Percentiles rank a stretch among this genome's conserved stretches.
Evolutionary conservation across 345 rosid species (phyloP).

Genomic region (Populus pruinosa): DNA sequence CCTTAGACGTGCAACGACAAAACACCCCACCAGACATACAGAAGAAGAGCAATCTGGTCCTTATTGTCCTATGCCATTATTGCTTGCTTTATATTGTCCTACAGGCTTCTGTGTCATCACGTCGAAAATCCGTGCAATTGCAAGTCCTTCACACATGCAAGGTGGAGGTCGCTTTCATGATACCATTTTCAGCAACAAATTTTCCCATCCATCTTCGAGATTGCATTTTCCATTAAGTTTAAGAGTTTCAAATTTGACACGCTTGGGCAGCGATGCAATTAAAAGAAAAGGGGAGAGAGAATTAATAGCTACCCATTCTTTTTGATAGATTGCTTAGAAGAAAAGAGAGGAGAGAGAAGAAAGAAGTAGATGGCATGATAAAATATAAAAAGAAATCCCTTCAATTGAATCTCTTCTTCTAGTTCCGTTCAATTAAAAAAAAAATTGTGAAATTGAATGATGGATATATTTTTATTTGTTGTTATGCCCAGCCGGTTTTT

Average conservation of each 20-base stretch:
- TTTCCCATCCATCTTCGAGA: not conserved
- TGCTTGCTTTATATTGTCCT: not conserved
- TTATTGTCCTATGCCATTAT: not conserved
- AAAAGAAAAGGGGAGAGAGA: too few relatives aligned
- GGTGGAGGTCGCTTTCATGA: not conserved
- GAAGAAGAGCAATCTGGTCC: not conserved
- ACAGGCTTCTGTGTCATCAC: not conserved
- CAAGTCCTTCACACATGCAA: not conserved
- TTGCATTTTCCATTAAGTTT: not conserved
- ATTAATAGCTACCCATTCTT: too few relatives aligned
- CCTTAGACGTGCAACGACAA: not conserved
- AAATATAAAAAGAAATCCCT: too few relatives aligned
- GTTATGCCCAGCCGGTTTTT: too few relatives aligned
- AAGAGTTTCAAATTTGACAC: not conserved
- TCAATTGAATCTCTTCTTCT: too few relatives aligned
- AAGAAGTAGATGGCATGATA: too few relatives aligned
- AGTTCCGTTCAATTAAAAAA: too few relatives aligned
- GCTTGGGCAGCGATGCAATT: not conserved
- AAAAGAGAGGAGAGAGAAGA: too few relatives aligned
- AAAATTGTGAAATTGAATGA: too few relatives aligned
- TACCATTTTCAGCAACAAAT: not conserved
- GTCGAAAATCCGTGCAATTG: not conserved
- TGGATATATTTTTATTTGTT: too few relatives aligned
- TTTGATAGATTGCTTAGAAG: too few relatives aligned
- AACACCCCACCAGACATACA: not conserved